Evolutionary conservation across 352 stramenopile species (phyloP).

Genomic region (Pythium periplocum): DNA sequence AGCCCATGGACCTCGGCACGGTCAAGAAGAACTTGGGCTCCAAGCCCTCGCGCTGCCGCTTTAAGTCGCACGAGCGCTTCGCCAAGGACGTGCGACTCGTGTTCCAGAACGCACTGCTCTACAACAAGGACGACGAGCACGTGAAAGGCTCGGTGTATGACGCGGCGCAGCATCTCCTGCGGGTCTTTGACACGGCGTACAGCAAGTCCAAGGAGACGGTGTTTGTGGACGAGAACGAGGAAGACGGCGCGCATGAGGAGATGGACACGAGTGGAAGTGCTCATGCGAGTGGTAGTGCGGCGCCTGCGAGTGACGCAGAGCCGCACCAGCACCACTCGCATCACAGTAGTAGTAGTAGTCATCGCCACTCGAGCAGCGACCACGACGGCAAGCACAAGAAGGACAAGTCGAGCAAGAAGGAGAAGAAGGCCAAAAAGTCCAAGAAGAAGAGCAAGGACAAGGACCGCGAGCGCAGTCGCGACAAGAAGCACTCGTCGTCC

Average conservation of each 20-base stretch:
- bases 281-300: too few relatives aligned
- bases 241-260: constrained; percentile 20
- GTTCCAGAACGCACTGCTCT: constrained; percentile 76
- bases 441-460: constrained; percentile 64
- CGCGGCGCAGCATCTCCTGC: constrained; percentile 69
- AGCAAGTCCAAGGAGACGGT: constrained; percentile 64
- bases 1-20: constrained; percentile 78
- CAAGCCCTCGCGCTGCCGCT: constrained; percentile 80
- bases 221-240: constrained; percentile 27
- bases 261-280: constrained; percentile 3
- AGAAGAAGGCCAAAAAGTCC: constrained; percentile 58
- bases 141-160: constrained; percentile 77
- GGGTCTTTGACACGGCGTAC: constrained; percentile 81
- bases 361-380: not conserved
- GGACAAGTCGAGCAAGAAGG: constrained; percentile 29
- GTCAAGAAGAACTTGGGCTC: constrained; percentile 68
- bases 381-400: constrained; percentile 44
- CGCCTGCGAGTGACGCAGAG: too few relatives aligned
- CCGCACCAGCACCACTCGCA: too few relatives aligned
- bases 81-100: constrained; percentile 75
- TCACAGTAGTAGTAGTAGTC: too few relatives aligned
- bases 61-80: constrained; percentile 83
- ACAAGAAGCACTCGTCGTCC: constrained; percentile 20
- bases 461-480: constrained; percentile 23
- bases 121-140: constrained; percentile 74